A percentile compares a stretch with the other conserved stretches of the same genome.
These are phyloP conservation scores for Trichoderma atrobrunneum DNA, from an alignment of 2,329 filamentous ascomycete species.

Conservation along the genomic window DNA sequence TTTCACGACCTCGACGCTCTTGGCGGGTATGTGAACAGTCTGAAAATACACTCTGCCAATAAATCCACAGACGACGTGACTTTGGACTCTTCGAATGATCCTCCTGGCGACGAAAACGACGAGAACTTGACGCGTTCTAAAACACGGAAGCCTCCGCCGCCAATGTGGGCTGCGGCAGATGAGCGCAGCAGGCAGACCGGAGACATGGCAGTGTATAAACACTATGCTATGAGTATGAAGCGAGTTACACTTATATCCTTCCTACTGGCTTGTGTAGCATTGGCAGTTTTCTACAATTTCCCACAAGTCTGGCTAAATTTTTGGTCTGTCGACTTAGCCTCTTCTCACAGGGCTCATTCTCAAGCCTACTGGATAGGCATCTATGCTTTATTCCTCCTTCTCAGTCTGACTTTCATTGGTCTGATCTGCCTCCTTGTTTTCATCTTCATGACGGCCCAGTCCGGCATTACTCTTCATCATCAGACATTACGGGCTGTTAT, in stretches of 20 bases:
- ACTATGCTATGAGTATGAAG: constrained; percentile 34
- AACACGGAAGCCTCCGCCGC: neutral
- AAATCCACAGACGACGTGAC: neutral
- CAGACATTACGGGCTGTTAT: constrained; percentile 34
- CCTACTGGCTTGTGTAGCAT: constrained; percentile 23
- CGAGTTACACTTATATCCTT: constrained; percentile 22
- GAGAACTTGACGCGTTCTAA: neutral
- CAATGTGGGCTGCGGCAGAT: neutral
- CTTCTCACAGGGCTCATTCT: constrained; percentile 6
- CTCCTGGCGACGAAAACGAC: neutral
- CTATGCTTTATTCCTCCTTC: constrained; percentile 27
- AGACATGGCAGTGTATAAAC: constrained; percentile 34
- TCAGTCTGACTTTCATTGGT: constrained; percentile 7
- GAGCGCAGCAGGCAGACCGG: constrained; percentile 31
- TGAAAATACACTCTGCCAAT: constrained; percentile 31
- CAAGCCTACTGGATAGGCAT: constrained; percentile 33
- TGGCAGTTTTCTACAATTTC: constrained; percentile 30
- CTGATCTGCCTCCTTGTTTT: constrained; percentile 26
- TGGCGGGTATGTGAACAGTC: constrained; percentile 38
- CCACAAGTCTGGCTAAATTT: constrained; percentile 42
- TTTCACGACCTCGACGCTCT: constrained; percentile 31
- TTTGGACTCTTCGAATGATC: neutral
- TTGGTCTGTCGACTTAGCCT: constrained; percentile 35
- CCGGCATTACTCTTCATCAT: constrained; percentile 34
- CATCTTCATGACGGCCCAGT: constrained; percentile 27